Evolutionary conservation across 768 basidiomycete genomes (phyloP), one percentile per base, ranked within the genome.

Genomic region (Leccinum boreale): DNA sequence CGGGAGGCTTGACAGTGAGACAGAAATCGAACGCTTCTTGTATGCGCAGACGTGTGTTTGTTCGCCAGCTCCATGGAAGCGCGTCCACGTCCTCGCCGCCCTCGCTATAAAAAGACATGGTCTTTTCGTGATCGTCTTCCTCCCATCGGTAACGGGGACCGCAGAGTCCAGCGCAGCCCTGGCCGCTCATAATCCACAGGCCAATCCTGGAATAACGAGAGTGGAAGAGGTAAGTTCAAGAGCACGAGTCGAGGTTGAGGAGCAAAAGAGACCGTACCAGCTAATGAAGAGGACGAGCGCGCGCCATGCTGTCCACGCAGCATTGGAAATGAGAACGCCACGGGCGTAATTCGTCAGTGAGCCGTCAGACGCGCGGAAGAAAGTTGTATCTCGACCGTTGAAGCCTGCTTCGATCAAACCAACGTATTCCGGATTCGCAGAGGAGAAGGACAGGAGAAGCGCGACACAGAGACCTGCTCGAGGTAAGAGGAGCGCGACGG

Each of bases 121-220:
- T 76, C 75, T 87, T 87, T 67, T 88, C 86, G 15, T 76, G 78
- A 26, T 85, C 84, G 51, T 87, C 83, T 74, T 93, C 92, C 67
- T 93, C 91, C 92, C 90, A 92, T 61, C 87, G 80, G 65, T 85
- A 84, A 14, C 89, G 84, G 10, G 92, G 92, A 46, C 92, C 92
- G 70, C 90, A 91, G 15, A 93, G 69, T n/a, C 92, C 90, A 50
- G 84, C 91, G 49, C 87, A 89, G 57, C 83, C 83, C 57, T 90
- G 81, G 46, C 85, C 89, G 49, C 88, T 90, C 63, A 90, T 74
- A 53, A 88, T 66, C 90, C 91, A 94, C 17, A 95, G 79, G 49
- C 87, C 88, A 51, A 90, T 69, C 83, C 90, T 90, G 62, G 15
- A 53, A 39, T 5, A 8, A 15, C 10, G 39, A 0, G 1, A n/a